Evolutionary conservation across 2,329 filamentous ascomycete species (phyloP), one percentile per base, ranked within the genome.

Genomic region (Trichoderma sp.): DNA sequence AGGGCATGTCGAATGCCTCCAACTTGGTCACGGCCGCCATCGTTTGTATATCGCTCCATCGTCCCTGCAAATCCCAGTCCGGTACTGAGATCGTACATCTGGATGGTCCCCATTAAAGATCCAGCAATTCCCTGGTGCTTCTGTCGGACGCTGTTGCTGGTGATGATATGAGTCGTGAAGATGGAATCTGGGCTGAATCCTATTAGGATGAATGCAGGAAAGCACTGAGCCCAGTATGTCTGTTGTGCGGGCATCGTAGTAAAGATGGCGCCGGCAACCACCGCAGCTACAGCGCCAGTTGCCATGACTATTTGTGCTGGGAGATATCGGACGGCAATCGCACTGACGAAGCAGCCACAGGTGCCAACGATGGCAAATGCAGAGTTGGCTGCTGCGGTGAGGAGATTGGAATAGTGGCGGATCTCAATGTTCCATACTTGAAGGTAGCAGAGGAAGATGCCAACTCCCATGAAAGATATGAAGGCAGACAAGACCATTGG

Each of bases 111-210:
- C 8, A 87, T 79, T 2, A 87, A 73, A 15, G 79, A 82, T 0
- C 80, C 82, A 0, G 84, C 84, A 3, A 86, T 77, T 0, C 85
- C 84, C 60, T 87, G 84, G 25, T 87, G 78, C 5, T 79, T 77
- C 3, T 78, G 76, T 3, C 72, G 76, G 34, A 86, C 84, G 1
- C 79, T 80, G 67, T 86, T 85, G 64, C 84, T 86, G 0, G 84
- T 82, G 64, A 86, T 84, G 5, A 87, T 83, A 68, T 86, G 83
- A 0, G 83, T 83, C 0, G 83, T 81, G 64, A 81, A 85, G 5
- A 84, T 78, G 2, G 86, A 80, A 68, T 86, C 84, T 0, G 83
- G 82, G 34, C 81, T 83, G 50, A 71, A 81, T 2, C 76, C 72
- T 5, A 71, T 71, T 1, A 81, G 32, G 0, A 79, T 1, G 48